A percentile compares a stretch with the other conserved stretches of the same genome.
phyloP scores from a whole-genome alignment of 2,329 filamentous ascomycete species.

The Trematosphaeria pertusa region DNA sequence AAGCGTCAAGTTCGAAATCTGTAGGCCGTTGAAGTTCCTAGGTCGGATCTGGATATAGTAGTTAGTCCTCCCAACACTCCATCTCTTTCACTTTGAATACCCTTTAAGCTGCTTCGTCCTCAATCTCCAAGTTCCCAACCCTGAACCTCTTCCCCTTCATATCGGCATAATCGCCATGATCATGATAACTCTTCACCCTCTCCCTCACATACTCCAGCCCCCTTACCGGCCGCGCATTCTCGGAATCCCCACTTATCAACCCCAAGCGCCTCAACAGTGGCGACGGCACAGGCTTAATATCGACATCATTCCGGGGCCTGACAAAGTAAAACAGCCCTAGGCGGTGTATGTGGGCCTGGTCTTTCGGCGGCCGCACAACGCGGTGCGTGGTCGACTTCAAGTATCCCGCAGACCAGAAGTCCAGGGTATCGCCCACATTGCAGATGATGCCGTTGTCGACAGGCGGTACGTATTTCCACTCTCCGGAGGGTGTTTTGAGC shows the following conservation, averaged over 20 bases:
- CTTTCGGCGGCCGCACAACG: slow-evolving; percentile 55
- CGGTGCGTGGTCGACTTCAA: slow-evolving; percentile 60
- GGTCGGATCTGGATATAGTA: no score
- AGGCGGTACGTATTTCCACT: slow-evolving; percentile 58
- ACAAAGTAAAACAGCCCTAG: slow-evolving; percentile 53
- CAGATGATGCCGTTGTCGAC: slow-evolving; percentile 57
- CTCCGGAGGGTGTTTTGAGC: slow-evolving; percentile 52
- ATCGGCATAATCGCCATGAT: slow-evolving; percentile 49
- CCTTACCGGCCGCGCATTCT: slow-evolving; percentile 39
- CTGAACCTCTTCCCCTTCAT: slow-evolving; percentile 50
- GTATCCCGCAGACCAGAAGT: slow-evolving; percentile 51
- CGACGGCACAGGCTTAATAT: slow-evolving; percentile 46
- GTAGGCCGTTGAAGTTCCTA: no score
- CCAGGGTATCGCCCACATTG: slow-evolving; percentile 55
- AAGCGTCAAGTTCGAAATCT: no score
- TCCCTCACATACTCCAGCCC: slow-evolving; percentile 52
- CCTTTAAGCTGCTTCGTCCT: slow-evolving; percentile 46
- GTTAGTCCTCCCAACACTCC: no score
- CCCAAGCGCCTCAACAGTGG: slow-evolving; percentile 44
- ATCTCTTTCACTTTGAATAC: no score
- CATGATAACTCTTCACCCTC: slow-evolving; percentile 51
- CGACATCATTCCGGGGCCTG: slow-evolving; percentile 46
- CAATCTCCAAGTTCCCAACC: slow-evolving; percentile 50
- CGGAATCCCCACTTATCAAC: slow-evolving; percentile 25
- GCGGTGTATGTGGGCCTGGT: slow-evolving; percentile 47